Base-by-base conservation (phyloP, 495 filamentous ascomycete species). In the Xylaria cubensis region DNA sequence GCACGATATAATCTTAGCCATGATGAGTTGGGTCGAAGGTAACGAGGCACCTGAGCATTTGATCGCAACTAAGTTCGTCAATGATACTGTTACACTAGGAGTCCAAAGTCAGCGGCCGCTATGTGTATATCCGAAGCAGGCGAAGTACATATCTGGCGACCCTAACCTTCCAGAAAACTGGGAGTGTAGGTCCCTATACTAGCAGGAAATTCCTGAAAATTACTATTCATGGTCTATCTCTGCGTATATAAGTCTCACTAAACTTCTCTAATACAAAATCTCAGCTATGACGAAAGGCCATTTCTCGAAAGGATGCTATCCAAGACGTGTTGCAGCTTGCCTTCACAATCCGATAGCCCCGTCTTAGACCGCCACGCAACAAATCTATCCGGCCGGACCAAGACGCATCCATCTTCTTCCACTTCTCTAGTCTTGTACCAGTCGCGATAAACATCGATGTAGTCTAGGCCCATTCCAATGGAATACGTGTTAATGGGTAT, bases 371-470 rank as follows among this genome's bases (percentile, higher is more conserved):
- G 65, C 79, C 86, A 88, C 7, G 84, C 82, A 6, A 88, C 80
- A 72, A 85, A 82, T 10, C 84, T 74, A 77, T 88, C 86, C 2
- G 86, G 86, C 21, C 86, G 74, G 13, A 85, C 76, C 41, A 89
- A 74, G 4, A 89, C 80, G 74, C 81, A 84, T 0, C 87, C 87
- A 75, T 83, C 80, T 64, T 88, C 87, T n/a, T 83, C 82, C 8
- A 88, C 79, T 46, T 82, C 84, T 26, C 85, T 75, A 42, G 76
- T 72, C 21, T 77, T 72, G 21, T 76, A 79, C 87, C 87, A 89
- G 41, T 87, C 85, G 46, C 80, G 82, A 74, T 88, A 88, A 5
- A 85, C 80, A 73, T 89, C 87, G 67, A 86, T 82, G 59, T 80
- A 89, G 65, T 88, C 86, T 41, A 84, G 83, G 0, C 76, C 73